Conservation (phyloP, 495 filamentous ascomycete genomes). For the Neurospora sp. region DNA sequence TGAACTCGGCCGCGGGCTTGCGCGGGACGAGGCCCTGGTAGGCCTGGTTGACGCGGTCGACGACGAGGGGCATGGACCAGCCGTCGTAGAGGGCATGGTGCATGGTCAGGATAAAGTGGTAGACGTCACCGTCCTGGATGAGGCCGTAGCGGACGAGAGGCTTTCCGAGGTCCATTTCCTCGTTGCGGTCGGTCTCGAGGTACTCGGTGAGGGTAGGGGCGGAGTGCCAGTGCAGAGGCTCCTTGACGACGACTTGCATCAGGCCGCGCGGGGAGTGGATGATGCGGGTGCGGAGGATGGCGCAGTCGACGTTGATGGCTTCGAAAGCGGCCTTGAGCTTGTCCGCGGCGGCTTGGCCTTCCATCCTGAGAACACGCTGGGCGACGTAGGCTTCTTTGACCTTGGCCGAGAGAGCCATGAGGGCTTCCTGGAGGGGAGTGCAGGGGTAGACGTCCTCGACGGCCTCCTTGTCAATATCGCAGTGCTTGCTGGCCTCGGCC, state of each 20-base stretch:
- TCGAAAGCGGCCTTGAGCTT: slow-evolving; percentile 43
- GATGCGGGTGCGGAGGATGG: slow-evolving; percentile 51
- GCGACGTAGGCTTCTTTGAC: slow-evolving; percentile 49
- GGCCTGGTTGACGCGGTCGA: slow-evolving; percentile 40
- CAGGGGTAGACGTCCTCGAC: slow-evolving; percentile 62
- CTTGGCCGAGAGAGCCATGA: slow-evolving; percentile 53
- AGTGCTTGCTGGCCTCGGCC: slow-evolving; percentile 18
- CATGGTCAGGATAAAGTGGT: slow-evolving; percentile 49
- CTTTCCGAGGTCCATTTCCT: slow-evolving; percentile 44
- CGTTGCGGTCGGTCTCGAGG: slow-evolving; percentile 30
- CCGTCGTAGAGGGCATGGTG: slow-evolving; percentile 64
- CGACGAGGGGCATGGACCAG: slow-evolving; percentile 49
- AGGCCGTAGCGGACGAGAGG: slow-evolving; percentile 46
- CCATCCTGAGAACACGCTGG: slow-evolving; percentile 31
- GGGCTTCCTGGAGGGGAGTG: slow-evolving; percentile 60
- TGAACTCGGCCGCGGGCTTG: slow-evolving; percentile 36
- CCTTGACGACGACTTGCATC: slow-evolving; percentile 48
- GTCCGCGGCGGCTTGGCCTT: slow-evolving; percentile 19
- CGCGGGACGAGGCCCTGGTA: slow-evolving; percentile 25
- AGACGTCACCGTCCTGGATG: slow-evolving; percentile 25
- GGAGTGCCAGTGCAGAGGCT: slow-evolving; percentile 36
- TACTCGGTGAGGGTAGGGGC: slow-evolving; percentile 36
- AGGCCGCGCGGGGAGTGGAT: slow-evolving; percentile 44
- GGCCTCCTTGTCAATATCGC: slow-evolving; percentile 10
- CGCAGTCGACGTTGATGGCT: slow-evolving; percentile 28